A percentile compares a stretch with the other conserved stretches of the same genome.
These are phyloP conservation scores for Xylaria longipes DNA, from an alignment of 495 filamentous ascomycete genomes.

Conservation along the genomic window DNA sequence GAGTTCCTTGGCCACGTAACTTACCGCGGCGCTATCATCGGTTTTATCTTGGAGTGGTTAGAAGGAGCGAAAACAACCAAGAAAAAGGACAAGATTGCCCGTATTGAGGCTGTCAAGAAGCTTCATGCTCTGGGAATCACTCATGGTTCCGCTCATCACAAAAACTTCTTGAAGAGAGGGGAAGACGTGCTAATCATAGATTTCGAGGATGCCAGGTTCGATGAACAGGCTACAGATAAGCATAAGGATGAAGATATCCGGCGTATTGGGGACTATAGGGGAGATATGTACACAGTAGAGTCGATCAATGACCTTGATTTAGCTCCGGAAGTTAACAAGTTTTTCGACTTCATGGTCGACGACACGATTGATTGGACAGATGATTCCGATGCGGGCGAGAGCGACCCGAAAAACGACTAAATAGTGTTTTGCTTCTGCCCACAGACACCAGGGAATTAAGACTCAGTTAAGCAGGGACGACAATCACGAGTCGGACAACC, in stretches of 20 bases:
- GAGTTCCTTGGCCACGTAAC: constrained; percentile 15
- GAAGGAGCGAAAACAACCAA: neutral
- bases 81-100: neutral
- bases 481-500: too few species aligned
- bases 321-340: neutral
- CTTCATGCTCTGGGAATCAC: constrained; percentile 7
- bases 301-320: neutral
- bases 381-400: neutral
- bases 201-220: neutral
- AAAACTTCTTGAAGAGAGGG: neutral
- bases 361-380: neutral
- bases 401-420: neutral
- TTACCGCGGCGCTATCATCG: neutral
- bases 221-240: neutral
- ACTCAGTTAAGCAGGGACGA: too few species aligned
- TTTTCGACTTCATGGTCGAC: neutral
- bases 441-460: neutral
- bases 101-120: constrained; percentile 5
- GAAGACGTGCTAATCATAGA: neutral
- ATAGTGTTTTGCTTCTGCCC: neutral
- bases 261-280: neutral
- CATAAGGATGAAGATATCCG: neutral
- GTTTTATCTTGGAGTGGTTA: neutral
- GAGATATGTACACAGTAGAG: neutral
- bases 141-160: neutral